Conservation (phyloP, 768 basidiomycete genomes). For the Rhodosporidiobolus odoratus region DNA sequence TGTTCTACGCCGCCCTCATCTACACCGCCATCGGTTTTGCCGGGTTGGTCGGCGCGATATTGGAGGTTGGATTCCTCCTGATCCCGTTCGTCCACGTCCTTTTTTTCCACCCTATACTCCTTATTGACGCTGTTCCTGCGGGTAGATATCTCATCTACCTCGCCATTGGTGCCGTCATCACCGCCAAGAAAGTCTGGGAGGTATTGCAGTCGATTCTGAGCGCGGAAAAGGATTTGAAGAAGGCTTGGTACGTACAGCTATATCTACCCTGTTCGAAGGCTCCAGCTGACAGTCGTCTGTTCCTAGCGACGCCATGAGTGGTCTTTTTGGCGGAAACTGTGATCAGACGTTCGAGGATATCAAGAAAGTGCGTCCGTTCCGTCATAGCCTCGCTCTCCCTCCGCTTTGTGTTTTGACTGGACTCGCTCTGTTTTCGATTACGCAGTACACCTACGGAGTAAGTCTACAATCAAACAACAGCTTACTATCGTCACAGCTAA, state of each 20-base stretch:
- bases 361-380: background rate
- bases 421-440: too few relatives aligned
- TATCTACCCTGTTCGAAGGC: background rate
- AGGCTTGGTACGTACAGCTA: background rate
- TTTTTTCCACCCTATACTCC: background rate
- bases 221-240: background rate
- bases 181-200: background rate
- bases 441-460: slow-evolving; percentile 2
- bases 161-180: background rate
- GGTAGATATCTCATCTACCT: slow-evolving; percentile 15
- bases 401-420: background rate
- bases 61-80: background rate
- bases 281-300: background rate
- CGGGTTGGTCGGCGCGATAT: slow-evolving; percentile 8
- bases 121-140: too few relatives aligned
- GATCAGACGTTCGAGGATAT: slow-evolving; percentile 1
- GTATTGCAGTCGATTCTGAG: background rate
- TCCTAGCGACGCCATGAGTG: background rate
- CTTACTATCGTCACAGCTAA: background rate
- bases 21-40: background rate
- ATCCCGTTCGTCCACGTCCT: background rate
- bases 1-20: slow-evolving; percentile 5
- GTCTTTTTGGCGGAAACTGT: slow-evolving; percentile 2
- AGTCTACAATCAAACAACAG: background rate
- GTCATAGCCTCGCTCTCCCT: background rate